These are phyloP conservation scores for Zea luxurians DNA, from an alignment of 176 grass and related monocot species.

Conservation along the genomic window DNA sequence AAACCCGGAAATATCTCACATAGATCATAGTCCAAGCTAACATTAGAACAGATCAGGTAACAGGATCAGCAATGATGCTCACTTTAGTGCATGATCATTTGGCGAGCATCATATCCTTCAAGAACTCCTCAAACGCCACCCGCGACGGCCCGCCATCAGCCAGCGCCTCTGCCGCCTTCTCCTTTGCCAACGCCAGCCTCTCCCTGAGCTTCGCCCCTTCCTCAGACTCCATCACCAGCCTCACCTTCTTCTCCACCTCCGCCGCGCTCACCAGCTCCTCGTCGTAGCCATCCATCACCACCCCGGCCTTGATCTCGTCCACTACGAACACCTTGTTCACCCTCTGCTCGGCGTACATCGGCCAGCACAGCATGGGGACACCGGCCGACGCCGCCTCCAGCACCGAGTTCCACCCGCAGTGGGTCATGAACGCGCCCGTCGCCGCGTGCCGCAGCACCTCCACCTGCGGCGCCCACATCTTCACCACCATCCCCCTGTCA, in stretches of 20 bases:
- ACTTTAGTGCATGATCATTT: slow-evolving; percentile 12
- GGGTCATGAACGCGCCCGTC: slow-evolving; percentile 58
- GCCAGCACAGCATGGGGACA: slow-evolving; percentile 70
- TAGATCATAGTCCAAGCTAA: background rate
- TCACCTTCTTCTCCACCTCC: slow-evolving; percentile 58
- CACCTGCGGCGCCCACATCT: slow-evolving; percentile 66
- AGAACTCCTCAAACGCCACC: slow-evolving; percentile 29
- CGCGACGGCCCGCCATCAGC: slow-evolving; percentile 33
- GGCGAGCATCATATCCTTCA: slow-evolving; percentile 33
- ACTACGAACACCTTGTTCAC: slow-evolving; percentile 68
- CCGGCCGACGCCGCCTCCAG: slow-evolving; percentile 44
- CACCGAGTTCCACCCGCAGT: slow-evolving; percentile 70
- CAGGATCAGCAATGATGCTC: background rate
- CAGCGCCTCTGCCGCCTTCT: slow-evolving; percentile 38
- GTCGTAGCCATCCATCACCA: slow-evolving; percentile 55
- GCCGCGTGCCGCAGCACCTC: slow-evolving; percentile 59
- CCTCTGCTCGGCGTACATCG: slow-evolving; percentile 67
- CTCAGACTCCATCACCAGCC: slow-evolving; percentile 56
- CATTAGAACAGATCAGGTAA: background rate
- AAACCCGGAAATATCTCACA: background rate
- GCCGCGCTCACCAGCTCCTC: slow-evolving; percentile 48
- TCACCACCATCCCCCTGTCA: slow-evolving; percentile 46
- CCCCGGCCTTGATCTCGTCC: slow-evolving; percentile 42
- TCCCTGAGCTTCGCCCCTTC: slow-evolving; percentile 44
- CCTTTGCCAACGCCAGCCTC: slow-evolving; percentile 23